phyloP scores from a whole-genome alignment of 768 basidiomycete genomes.

The Lentinula sp. region DNA sequence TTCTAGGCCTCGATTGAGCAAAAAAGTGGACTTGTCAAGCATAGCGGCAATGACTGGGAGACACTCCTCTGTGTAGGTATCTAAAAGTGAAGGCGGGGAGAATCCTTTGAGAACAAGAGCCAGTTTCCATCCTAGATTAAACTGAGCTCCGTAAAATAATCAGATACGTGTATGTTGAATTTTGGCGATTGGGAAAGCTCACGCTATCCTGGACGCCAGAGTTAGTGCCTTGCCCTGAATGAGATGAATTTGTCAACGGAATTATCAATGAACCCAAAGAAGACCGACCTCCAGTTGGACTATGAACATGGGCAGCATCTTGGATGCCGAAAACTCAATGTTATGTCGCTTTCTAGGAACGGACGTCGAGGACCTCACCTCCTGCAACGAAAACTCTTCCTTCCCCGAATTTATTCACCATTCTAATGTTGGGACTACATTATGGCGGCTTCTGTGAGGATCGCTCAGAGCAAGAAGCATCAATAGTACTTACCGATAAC shows the following conservation, averaged over 20 bases:
- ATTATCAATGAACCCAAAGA: neutral
- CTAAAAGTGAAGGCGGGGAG: slow-evolving; percentile 14
- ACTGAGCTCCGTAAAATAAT: neutral
- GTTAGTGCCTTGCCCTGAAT: slow-evolving; percentile 22
- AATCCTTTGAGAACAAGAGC: slow-evolving; percentile 17
- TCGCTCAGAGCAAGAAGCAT: too few species aligned
- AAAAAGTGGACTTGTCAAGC: slow-evolving; percentile 14
- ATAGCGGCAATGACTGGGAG: slow-evolving; percentile 23
- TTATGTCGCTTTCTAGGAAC: too few species aligned
- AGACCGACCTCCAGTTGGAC: slow-evolving; percentile 25
- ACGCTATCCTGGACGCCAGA: slow-evolving; percentile 27
- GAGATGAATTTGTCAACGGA: neutral
- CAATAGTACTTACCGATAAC: neutral
- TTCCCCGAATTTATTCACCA: slow-evolving; percentile 31
- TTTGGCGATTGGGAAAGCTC: neutral
- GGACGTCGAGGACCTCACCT: slow-evolving; percentile 18
- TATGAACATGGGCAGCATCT: slow-evolving; percentile 41
- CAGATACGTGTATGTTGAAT: neutral
- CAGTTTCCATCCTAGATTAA: slow-evolving; percentile 25
- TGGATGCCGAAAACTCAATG: neutral
- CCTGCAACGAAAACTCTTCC: slow-evolving; percentile 40
- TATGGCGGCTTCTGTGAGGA: neutral
- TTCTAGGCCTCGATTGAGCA: slow-evolving; percentile 11
- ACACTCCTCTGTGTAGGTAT: slow-evolving; percentile 21
- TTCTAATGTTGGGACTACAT: slow-evolving; percentile 36